These are phyloP conservation scores for Pichia phayaonensis DNA, from an alignment of 805 yeast genomes.

Conservation along the genomic window DNA sequence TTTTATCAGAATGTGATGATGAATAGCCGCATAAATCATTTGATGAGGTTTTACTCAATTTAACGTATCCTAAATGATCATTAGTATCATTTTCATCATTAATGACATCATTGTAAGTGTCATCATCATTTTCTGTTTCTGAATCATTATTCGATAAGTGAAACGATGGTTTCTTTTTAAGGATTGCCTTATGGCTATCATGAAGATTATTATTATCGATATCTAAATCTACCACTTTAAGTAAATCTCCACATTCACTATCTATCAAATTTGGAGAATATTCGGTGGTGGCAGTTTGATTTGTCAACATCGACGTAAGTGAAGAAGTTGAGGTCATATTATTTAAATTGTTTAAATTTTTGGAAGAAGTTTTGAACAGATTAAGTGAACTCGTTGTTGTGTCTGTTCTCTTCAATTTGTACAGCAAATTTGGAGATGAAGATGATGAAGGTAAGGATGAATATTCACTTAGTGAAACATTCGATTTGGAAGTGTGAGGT, in stretches of 20 bases:
- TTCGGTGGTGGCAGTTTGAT: constrained; percentile 22
- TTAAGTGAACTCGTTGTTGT: not conserved
- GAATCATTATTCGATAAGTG: constrained; percentile 1
- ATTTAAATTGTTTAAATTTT: not conserved
- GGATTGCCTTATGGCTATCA: not conserved
- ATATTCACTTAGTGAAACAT: not conserved
- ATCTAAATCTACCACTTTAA: constrained; percentile 18
- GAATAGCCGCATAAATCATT: not conserved
- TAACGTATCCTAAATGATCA: not conserved
- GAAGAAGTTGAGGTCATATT: constrained; percentile 14
- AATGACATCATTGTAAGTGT: not conserved
- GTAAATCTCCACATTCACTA: constrained; percentile 23
- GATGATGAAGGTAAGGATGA: not conserved
- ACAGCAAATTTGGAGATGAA: not conserved
- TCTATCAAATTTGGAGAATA: constrained; percentile 25
- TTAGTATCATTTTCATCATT: constrained; percentile 4
- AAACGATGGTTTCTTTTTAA: not conserved
- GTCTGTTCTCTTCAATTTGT: not conserved
- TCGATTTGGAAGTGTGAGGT: constrained; percentile 1
- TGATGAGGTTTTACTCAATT: not conserved
- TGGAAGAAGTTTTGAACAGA: not conserved
- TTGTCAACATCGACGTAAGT: constrained; percentile 14
- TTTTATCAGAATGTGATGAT: not conserved
- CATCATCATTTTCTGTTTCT: constrained; percentile 11
- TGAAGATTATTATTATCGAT: constrained; percentile 6